phyloP scores from a whole-genome alignment of 2,329 filamentous ascomycete species.

The Pyrenophora teres region DNA sequence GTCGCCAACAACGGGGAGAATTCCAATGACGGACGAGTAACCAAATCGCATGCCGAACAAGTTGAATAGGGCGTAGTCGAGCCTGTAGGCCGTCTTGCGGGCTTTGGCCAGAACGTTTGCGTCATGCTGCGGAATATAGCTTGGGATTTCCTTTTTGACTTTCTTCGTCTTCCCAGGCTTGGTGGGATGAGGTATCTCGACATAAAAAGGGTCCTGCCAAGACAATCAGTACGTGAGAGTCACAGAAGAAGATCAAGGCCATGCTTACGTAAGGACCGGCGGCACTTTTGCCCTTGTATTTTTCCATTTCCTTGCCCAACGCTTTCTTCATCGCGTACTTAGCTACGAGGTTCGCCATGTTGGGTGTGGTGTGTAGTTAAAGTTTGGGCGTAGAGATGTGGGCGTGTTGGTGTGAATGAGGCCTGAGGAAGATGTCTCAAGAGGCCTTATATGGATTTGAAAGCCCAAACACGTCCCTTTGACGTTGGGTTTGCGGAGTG shows the following conservation, averaged over 20 bases:
- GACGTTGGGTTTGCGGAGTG: conserved; percentile 10
- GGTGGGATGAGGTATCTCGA: conserved; percentile 75
- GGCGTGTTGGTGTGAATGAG: conserved; percentile 6
- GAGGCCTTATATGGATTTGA: conserved; percentile 28
- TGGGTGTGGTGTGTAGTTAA: conserved; percentile 17
- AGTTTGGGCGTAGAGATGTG: conserved; percentile 5
- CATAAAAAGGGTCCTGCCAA: conserved; percentile 84
- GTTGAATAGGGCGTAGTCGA: conserved; percentile 84
- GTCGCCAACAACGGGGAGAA: conserved; percentile 74
- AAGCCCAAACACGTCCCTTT: conserved; percentile 9
- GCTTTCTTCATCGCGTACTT: conserved; percentile 58
- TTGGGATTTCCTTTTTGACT: conserved; percentile 80
- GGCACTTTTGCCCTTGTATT: conserved; percentile 53
- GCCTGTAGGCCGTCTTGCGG: conserved; percentile 80
- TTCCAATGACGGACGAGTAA: conserved; percentile 83
- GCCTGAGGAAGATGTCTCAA: conserved; percentile 2
- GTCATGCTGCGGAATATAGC: conserved; percentile 82
- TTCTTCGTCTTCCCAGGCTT: conserved; percentile 77
- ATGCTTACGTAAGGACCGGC: conserved; percentile 49
- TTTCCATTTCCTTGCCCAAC: conserved; percentile 53
- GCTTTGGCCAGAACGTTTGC: conserved; percentile 81
- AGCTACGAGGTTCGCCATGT: conserved; percentile 53
- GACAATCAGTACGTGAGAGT: conserved; percentile 8
- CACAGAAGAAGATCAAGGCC: neutral
- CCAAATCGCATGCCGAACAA: conserved; percentile 83